Conservation (phyloP, 257 asterid species). For the Vinca minor region DNA sequence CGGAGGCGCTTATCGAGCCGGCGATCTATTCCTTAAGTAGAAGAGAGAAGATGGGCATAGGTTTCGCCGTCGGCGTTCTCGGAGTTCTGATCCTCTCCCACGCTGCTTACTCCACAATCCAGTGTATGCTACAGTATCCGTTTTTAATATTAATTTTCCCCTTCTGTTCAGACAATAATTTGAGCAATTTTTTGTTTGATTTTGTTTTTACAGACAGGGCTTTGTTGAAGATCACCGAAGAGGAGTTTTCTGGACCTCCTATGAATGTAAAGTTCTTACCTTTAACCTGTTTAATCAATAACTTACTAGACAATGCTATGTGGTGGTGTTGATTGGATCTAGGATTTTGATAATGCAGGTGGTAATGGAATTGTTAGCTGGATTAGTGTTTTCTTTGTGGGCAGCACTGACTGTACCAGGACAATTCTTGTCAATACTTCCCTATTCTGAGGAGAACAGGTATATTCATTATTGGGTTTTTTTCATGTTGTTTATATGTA, state of each 20-base stretch:
- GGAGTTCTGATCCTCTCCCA: conserved; percentile 76
- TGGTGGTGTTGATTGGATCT: conserved; percentile 12
- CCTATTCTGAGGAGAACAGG: conserved; percentile 94
- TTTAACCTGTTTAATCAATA: not conserved
- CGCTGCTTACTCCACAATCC: conserved; percentile 64
- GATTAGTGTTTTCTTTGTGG: conserved; percentile 60
- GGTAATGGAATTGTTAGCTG: conserved; percentile 59
- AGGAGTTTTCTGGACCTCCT: conserved; percentile 76
- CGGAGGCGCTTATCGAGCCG: conserved; percentile 14
- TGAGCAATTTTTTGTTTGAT: not conserved
- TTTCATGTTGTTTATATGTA: too few species aligned
- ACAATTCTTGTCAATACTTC: conserved; percentile 71
- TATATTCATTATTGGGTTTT: conserved; percentile 9
- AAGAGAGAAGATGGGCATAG: conserved; percentile 49
- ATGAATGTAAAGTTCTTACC: conserved; percentile 40
- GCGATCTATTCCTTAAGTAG: conserved; percentile 20
- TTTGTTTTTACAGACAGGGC: conserved; percentile 67
- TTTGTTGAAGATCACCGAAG: conserved; percentile 85
- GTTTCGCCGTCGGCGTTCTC: conserved; percentile 64
- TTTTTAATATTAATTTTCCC: not conserved
- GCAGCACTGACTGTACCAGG: conserved; percentile 90
- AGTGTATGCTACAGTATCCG: conserved; percentile 36
- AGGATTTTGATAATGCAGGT: conserved; percentile 49
- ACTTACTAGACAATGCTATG: too few species aligned
- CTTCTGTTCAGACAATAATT: conserved; percentile 1